Base-by-base conservation (phyloP, 345 rosid species). In the Limnanthes douglasii region DNA sequence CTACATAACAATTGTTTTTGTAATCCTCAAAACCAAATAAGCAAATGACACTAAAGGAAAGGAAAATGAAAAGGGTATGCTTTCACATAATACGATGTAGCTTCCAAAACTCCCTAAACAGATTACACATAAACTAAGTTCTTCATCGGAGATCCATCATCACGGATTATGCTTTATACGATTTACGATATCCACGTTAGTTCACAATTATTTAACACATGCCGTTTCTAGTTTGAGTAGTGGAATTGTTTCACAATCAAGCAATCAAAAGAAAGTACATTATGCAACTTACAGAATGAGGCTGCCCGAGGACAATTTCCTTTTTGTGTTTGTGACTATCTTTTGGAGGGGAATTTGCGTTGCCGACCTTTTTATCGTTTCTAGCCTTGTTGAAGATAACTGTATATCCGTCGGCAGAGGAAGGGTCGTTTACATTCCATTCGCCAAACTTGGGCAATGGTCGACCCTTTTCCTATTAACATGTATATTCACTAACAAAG, bases 361-460 rank as follows among this genome's bases (percentile, higher is more conserved):
- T 64, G 27, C 69, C 76, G 10, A 56, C 57, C 28, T 59, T 69
- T 46, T 69, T 69, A 56, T 69, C 76, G 53, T 69, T 51, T 37
- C 76, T 65, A 48, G 76, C 76, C 51, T 69, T 69, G 54, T 69
- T 65, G 69, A 69, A 69, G 48, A 69, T 61, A 39, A 69, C 69
- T 3, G 76, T 69, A 33, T 57, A 69, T 21, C 72, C 76, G 53
- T 69, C 76, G 27, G 76, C 76, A 3, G 76, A 65, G 21, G 76
- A 34, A 25, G 76, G 76, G 47, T 69, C 72, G 32, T 65, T 69
- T 15, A 69, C 72, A 58, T 69, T 69, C 76, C 76, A 69, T 43
- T 69, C 76, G 11, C 76, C 76, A 46, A 69, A 69, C 61, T 65
- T 69, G 19, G 76, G 76, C 51, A 69, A 51, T 12, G 76, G 69